Evolutionary conservation across 1,284 basidiomycete species (phyloP).

Genomic region (Cystobasidium slooffiae): DNA sequence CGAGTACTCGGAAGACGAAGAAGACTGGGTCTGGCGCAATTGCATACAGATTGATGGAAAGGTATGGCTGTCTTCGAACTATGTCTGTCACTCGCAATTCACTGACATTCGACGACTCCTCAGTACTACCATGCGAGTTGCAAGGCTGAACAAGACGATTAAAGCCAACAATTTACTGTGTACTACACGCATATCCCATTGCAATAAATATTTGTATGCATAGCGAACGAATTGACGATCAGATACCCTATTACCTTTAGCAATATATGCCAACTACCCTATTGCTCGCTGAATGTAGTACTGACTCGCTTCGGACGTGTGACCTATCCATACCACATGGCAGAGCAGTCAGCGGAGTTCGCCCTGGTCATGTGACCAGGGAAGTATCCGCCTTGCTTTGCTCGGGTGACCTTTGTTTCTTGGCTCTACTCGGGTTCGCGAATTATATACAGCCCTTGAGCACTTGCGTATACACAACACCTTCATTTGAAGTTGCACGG

Average conservation of each 20-base stretch:
- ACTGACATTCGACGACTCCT: not conserved
- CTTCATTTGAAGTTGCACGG: not conserved
- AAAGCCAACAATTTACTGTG: too few species aligned
- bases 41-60: conserved; percentile 62
- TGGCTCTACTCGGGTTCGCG: not conserved
- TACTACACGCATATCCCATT: too few species aligned
- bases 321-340: too few species aligned
- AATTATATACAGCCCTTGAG: not conserved
- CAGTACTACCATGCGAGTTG: conserved; percentile 40
- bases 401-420: conserved; percentile 19
- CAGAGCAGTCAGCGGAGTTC: not conserved
- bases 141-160: conserved; percentile 34
- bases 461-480: too few species aligned
- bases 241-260: too few species aligned
- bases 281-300: too few species aligned
- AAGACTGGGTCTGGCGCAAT: conserved; percentile 98
- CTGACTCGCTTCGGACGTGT: too few species aligned
- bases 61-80: not conserved
- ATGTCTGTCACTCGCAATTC: not conserved
- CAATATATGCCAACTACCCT: too few species aligned
- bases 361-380: conserved; percentile 9
- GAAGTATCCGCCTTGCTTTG: conserved; percentile 4
- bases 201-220: too few species aligned
- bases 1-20: conserved; percentile 93
- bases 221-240: too few species aligned